Percentiles rank a stretch among this genome's conserved stretches.
Evolutionary conservation across 1,284 basidiomycete species (phyloP).

Genomic region (Pseudozyma tsukubaensis): DNA sequence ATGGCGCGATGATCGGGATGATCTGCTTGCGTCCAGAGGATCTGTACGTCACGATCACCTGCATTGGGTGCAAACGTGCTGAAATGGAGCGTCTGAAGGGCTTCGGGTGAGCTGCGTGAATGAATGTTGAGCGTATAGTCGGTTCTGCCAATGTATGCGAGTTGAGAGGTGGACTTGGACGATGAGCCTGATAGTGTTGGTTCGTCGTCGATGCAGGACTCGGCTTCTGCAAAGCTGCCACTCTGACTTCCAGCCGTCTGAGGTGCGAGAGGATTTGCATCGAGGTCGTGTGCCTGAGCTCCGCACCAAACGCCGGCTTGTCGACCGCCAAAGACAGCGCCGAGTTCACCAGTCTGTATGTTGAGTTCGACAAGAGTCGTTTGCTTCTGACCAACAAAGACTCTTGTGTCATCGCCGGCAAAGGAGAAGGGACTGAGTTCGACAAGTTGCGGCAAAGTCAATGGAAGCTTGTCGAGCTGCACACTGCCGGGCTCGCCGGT

Average conservation of each 20-base stretch:
- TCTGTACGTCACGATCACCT: conserved; percentile 62
- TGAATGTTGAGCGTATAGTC: conserved; percentile 68
- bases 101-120: conserved; percentile 53
- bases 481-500: conserved; percentile 38
- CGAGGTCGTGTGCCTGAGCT: conserved; percentile 36
- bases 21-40: conserved; percentile 54
- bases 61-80: conserved; percentile 64
- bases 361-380: conserved; percentile 83
- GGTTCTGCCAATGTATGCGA: conserved; percentile 60
- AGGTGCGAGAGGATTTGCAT: conserved; percentile 2
- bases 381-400: conserved; percentile 87
- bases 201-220: conserved; percentile 50
- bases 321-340: conserved; percentile 76
- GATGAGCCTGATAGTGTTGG: conserved; percentile 38
- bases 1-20: conserved; percentile 55
- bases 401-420: conserved; percentile 76
- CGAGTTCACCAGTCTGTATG: conserved; percentile 82
- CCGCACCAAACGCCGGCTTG: conserved; percentile 48
- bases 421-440: conserved; percentile 86
- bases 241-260: background rate
- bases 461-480: conserved; percentile 78
- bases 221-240: conserved; percentile 11
- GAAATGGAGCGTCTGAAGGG: conserved; percentile 63
- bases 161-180: conserved; percentile 37
- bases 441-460: conserved; percentile 86